Percentiles rank a stretch among this genome's conserved stretches.
phyloP scores from a whole-genome alignment of 495 filamentous ascomycete species.

The Clohesyomyces aquaticus region DNA sequence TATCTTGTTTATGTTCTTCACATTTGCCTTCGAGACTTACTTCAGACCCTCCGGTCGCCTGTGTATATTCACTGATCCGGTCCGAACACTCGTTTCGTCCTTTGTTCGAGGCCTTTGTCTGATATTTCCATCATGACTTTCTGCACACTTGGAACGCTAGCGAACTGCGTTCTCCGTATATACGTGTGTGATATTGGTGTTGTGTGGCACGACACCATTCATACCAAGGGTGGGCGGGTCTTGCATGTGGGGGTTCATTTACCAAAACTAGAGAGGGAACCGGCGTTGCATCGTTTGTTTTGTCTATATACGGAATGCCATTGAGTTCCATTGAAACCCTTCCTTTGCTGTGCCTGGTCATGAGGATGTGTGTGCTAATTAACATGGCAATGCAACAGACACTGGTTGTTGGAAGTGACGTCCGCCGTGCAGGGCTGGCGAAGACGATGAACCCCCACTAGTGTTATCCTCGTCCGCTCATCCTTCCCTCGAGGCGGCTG shows the following conservation, averaged over 20 bases:
- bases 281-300: conserved; percentile 22
- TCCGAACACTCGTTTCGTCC: conserved; percentile 20
- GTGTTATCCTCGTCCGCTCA: conserved; percentile 1
- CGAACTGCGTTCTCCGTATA: conserved; percentile 5
- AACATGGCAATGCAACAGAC: not conserved
- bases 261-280: conserved; percentile 23
- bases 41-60: conserved; percentile 31
- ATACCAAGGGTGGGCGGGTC: conserved; percentile 8
- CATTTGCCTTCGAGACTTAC: not conserved
- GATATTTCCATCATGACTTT: conserved; percentile 8
- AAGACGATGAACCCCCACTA: conserved; percentile 5
- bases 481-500: conserved; percentile 1
- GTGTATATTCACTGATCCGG: conserved; percentile 35
- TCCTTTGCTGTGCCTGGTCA: not conserved
- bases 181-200: conserved; percentile 1
- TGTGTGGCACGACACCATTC: not conserved
- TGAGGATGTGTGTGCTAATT: not conserved
- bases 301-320: conserved; percentile 9
- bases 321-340: not conserved
- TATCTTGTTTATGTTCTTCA: conserved; percentile 1
- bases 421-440: conserved; percentile 24
- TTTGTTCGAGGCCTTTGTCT: conserved; percentile 22
- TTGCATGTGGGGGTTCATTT: conserved; percentile 10
- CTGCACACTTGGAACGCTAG: not conserved
- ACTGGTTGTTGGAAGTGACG: conserved; percentile 10